These are phyloP conservation scores for Aspergillus proliferans DNA, from an alignment of 2,329 filamentous ascomycete genomes.

Conservation along the genomic window DNA sequence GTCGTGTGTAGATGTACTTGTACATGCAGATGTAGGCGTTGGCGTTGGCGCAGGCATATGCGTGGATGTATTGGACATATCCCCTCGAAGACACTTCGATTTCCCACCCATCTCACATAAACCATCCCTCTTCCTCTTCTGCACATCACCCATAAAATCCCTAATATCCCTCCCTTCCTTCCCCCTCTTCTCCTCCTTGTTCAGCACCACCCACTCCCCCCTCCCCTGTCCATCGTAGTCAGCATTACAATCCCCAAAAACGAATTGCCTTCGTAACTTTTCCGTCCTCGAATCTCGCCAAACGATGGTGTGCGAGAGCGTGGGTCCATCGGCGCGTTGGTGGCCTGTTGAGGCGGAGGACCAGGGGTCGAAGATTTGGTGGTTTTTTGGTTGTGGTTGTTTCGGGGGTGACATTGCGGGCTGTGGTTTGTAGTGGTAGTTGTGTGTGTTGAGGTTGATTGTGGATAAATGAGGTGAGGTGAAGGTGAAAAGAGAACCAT, in stretches of 20 bases:
- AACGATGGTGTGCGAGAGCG: slow-evolving; percentile 52
- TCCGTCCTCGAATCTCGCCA: slow-evolving; percentile 66
- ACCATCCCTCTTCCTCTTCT: slow-evolving; percentile 33
- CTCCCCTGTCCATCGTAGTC: slow-evolving; percentile 20
- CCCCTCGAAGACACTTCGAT: neutral
- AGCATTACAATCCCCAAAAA: slow-evolving; percentile 57
- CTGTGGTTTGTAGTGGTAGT: neutral
- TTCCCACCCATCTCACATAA: slow-evolving; percentile 3
- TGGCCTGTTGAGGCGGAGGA: slow-evolving; percentile 72
- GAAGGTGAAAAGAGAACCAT: slow-evolving; percentile 9
- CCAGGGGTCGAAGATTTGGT: slow-evolving; percentile 36
- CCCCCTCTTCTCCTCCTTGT: slow-evolving; percentile 19
- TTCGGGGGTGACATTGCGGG: neutral
- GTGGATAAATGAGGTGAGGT: slow-evolving; percentile 2
- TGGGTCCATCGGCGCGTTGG: slow-evolving; percentile 64
- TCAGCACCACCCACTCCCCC: slow-evolving; percentile 47
- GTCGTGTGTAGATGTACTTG: neutral
- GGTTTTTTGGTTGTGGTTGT: slow-evolving; percentile 13
- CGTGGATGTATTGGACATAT: neutral
- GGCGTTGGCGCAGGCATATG: too few relatives aligned
- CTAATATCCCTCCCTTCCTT: slow-evolving; percentile 38
- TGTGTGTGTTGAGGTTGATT: neutral
- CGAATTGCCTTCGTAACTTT: slow-evolving; percentile 67
- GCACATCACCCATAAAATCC: slow-evolving; percentile 42
- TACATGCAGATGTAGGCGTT: neutral